Percentiles rank a stretch among this genome's conserved stretches.
phyloP scores from a whole-genome alignment of 805 yeast genomes.

The Spathaspora arborariae region DNA sequence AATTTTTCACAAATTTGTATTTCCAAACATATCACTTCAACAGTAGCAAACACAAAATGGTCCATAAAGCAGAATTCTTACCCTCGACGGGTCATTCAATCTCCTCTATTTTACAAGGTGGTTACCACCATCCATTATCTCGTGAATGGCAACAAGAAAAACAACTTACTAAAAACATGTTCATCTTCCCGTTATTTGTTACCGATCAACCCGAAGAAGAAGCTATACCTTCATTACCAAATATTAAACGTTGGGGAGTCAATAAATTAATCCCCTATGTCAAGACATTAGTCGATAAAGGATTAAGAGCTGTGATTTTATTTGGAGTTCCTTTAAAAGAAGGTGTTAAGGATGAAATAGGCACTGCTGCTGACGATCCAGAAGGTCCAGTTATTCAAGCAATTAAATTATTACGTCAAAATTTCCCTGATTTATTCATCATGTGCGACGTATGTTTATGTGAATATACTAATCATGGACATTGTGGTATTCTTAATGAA shows the following conservation, averaged over 20 bases:
- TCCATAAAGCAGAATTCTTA: slow-evolving; percentile 70
- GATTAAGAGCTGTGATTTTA: slow-evolving; percentile 78
- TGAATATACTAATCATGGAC: slow-evolving; percentile 97
- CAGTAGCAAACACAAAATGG: slow-evolving; percentile 29
- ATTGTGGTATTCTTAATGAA: slow-evolving; percentile 85
- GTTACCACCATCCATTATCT: slow-evolving; percentile 85
- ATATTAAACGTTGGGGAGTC: slow-evolving; percentile 82
- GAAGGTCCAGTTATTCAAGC: slow-evolving; percentile 90
- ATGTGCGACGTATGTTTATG: slow-evolving; percentile 95
- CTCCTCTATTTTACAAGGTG: slow-evolving; percentile 84
- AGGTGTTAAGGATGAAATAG: slow-evolving; percentile 74
- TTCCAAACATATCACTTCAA: background rate
- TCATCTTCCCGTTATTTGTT: slow-evolving; percentile 88
- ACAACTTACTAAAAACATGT: slow-evolving; percentile 80
- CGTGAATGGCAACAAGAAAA: slow-evolving; percentile 91
- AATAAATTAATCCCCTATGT: slow-evolving; percentile 75
- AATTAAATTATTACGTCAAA: slow-evolving; percentile 55
- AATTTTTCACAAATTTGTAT: background rate
- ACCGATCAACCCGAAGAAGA: slow-evolving; percentile 76
- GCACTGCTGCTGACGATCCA: slow-evolving; percentile 93
- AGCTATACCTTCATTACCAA: slow-evolving; percentile 74
- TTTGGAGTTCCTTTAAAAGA: slow-evolving; percentile 86
- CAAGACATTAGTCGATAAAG: slow-evolving; percentile 66
- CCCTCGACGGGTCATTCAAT: slow-evolving; percentile 55
- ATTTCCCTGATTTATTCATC: slow-evolving; percentile 80